These are phyloP conservation scores for Neurospora sp. DNA, from an alignment of 495 filamentous ascomycete species.

Conservation along the genomic window DNA sequence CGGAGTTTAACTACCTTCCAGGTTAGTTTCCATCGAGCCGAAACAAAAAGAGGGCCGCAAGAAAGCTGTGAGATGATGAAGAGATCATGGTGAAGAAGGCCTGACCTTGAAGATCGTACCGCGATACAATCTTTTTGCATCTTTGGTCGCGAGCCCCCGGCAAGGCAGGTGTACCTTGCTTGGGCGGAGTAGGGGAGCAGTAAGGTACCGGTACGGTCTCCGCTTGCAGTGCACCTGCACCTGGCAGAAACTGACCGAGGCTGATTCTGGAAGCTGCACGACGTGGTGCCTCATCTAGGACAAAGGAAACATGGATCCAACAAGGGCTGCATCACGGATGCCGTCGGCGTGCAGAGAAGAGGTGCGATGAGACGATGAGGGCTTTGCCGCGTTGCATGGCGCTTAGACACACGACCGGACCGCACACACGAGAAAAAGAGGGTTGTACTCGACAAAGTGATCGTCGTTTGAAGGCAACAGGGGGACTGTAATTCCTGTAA, in stretches of 20 bases:
- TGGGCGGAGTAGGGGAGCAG: neutral
- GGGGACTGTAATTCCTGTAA: neutral
- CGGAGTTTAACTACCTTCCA: neutral
- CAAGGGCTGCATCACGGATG: neutral
- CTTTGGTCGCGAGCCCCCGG: neutral
- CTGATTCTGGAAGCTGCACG: constrained; percentile 14
- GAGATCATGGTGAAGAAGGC: neutral
- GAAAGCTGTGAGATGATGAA: neutral
- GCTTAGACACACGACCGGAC: neutral
- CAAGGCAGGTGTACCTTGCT: neutral
- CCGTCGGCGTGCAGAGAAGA: neutral
- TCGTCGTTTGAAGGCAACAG: neutral
- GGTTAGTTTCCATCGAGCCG: neutral
- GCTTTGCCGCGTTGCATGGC: neutral
- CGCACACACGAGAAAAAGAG: neutral
- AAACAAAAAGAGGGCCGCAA: neutral
- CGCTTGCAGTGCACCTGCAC: neutral
- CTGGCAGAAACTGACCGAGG: neutral
- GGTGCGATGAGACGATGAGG: neutral
- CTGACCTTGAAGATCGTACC: neutral
- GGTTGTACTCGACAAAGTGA: neutral
- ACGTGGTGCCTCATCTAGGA: constrained; percentile 23
- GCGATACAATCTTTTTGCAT: neutral
- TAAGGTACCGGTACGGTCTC: neutral
- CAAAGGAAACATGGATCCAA: constrained; percentile 16